Evolutionary conservation across 441 rosid genomes (phyloP).

Genomic region (Raphanus hybrid): DNA sequence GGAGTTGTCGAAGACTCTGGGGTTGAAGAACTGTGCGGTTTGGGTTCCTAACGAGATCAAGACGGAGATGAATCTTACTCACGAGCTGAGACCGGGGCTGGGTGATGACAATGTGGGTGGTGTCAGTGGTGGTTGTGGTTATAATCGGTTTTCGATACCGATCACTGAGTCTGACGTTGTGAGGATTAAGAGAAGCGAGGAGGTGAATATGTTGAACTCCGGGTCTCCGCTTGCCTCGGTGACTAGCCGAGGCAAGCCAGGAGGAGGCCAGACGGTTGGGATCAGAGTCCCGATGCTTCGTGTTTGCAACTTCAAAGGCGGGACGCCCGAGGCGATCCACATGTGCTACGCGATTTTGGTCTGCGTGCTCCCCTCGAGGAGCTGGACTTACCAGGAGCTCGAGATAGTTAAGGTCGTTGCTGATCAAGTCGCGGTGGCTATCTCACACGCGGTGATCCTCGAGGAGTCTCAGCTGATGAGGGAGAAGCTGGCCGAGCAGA

Average conservation of each 20-base stretch:
- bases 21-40: constrained; percentile 84
- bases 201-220: constrained; percentile 62
- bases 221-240: constrained; percentile 66
- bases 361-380: constrained; percentile 73
- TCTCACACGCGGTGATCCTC: constrained; percentile 93
- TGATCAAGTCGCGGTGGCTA: constrained; percentile 96
- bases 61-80: constrained; percentile 77
- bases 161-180: constrained; percentile 76
- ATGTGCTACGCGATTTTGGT: constrained; percentile 86
- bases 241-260: constrained; percentile 60
- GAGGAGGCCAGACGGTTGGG: constrained; percentile 86
- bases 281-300: constrained; percentile 93
- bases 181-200: constrained; percentile 68
- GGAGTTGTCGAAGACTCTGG: constrained; percentile 84
- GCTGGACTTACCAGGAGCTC: constrained; percentile 77
- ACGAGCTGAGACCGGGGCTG: constrained; percentile 51
- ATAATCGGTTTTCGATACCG: constrained; percentile 49
- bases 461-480: constrained; percentile 96
- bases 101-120: constrained; percentile 27
- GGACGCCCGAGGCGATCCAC: constrained; percentile 76
- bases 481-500: constrained; percentile 84
- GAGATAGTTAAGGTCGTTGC: constrained; percentile 95
- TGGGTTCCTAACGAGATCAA: constrained; percentile 88
- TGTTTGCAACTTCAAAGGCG: constrained; percentile 88
- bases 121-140: not conserved